Base-by-base conservation (phyloP, 768 basidiomycete species). In the Grammothele lineata region DNA sequence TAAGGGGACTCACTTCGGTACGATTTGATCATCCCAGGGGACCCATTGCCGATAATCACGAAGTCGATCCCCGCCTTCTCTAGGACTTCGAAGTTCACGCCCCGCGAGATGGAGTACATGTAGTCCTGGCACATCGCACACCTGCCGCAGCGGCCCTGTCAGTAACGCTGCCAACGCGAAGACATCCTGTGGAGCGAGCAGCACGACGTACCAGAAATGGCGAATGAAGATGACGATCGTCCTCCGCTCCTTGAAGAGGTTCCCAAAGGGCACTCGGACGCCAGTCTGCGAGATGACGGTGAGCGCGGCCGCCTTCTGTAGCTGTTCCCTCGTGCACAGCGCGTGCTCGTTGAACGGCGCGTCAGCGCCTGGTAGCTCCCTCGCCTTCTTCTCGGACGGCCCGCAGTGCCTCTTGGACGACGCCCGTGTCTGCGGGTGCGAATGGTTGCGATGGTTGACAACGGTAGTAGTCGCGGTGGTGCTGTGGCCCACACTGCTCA, bases 111-210 rank as follows among this genome's bases (percentile, higher is more conserved):
- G 26, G 81, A 83, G 34, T 78, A 71, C 74, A 93, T 81, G 63
- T 94, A 96, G 63, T 95, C 92, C 59, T 92, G 89, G 63, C 88
- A 91, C 11, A 82, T 66, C 0, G 87, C 84, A 60, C 91, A 93
- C 76, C 80, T 78, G 34, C 4, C 37, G 8, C 11, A 3, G 23
- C n/a, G 34, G 45, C n/a, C n/a, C n/a, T n/a, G n/a, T n/a, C n/a
- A n/a, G n/a, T n/a, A n/a, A n/a, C n/a, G n/a, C n/a, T n/a, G n/a
- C n/a, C n/a, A n/a, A n/a, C n/a, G n/a, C n/a, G n/a, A n/a, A n/a
- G n/a, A n/a, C n/a, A n/a, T n/a, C n/a, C n/a, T n/a, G n/a, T n/a
- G n/a, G n/a, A 38, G 19, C 39, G 47, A 37, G 44, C 6, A 32
- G 35, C 39, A 36, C 9, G 19, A 54, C 63, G 48, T 40, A 77